Evolutionary conservation across 202 grass and related monocot species (phyloP), one percentile per base, ranked within the genome.

Genomic region (Carex sylvatica): DNA sequence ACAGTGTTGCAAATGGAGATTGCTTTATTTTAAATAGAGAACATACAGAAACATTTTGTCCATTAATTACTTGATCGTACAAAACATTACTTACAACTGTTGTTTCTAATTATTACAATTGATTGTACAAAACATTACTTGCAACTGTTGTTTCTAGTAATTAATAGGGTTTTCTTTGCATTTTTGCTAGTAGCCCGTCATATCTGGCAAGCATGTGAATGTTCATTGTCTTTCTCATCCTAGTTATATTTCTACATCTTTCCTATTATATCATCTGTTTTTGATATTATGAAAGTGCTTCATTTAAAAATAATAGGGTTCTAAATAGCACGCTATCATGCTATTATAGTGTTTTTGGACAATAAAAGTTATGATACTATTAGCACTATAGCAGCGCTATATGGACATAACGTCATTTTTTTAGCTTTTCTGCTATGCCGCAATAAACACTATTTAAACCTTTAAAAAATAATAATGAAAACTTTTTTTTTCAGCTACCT

Each of bases 201-300:
- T 46, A 47, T 52, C 70, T 53, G 44, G 51, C 46, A 74, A 67
- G 13, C 70, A 74, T 74, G 70, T 53, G 42, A 73, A 62, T 47
- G 70, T 74, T 28, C 11, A 52, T 49, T 72, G 46, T 74, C 11
- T 74, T 22, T 74, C 44, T 74, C 20, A 74, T 53, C 46, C 11
- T 15, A 47, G 46, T 53, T 69, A 53, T 13, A 1, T 49, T 49
- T 49, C 46, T 49, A 49, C 46, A 49, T 13, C 46, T 13, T 12
- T 49, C 46, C 46, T 49, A 49, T 13, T 13, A 12, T 49, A 49
- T 49, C 13, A 13, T 49, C 11, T 49, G 0, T 13, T 49, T 49
- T 13, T 10, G 44, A 46, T 9, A 46, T 46, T 46, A 46, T 11
- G 44, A 46, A 46, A 46, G 44, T 46, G 44, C 44, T 46, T 46